These are phyloP conservation scores for Candida tibetensis DNA, from an alignment of 805 yeast genomes.

Conservation along the genomic window DNA sequence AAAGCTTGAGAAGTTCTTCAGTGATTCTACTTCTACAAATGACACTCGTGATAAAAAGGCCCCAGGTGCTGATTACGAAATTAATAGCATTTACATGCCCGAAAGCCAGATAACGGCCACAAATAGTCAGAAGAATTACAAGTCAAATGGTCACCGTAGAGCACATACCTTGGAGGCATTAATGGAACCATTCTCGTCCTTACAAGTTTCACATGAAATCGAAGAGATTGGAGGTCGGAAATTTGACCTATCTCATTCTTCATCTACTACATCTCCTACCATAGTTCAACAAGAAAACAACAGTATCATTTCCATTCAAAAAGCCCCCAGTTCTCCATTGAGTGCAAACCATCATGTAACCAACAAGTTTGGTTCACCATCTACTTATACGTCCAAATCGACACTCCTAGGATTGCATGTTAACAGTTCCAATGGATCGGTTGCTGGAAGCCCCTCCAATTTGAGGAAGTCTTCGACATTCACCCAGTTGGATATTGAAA, in stretches of 20 bases:
- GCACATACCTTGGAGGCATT: constrained; percentile 14
- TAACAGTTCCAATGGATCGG: constrained; percentile 17
- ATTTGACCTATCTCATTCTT: constrained; percentile 19
- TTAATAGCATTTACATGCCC: not conserved
- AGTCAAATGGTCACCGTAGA: constrained; percentile 9
- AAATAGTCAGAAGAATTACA: not conserved
- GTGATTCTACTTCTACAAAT: constrained; percentile 16
- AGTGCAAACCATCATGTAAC: constrained; percentile 17
- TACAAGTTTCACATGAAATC: constrained; percentile 4
- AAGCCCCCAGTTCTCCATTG: constrained; percentile 17
- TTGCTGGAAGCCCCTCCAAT: constrained; percentile 20
- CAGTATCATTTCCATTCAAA: constrained; percentile 8
- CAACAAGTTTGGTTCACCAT: constrained; percentile 13
- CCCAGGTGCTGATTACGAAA: not conserved
- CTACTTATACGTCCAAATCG: constrained; percentile 16
- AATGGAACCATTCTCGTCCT: constrained; percentile 15
- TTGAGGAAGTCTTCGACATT: constrained; percentile 34
- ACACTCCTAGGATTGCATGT: constrained; percentile 13
- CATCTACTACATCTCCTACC: constrained; percentile 13
- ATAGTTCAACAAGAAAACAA: constrained; percentile 10
- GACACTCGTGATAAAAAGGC: too few relatives aligned
- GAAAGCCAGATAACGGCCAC: not conserved
- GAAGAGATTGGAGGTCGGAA: constrained; percentile 10
- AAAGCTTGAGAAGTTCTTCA: constrained; percentile 39
- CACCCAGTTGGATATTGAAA: constrained; percentile 28